Conservation (phyloP, 164 flowering plant genomes). For the Malania oleifera region DNA sequence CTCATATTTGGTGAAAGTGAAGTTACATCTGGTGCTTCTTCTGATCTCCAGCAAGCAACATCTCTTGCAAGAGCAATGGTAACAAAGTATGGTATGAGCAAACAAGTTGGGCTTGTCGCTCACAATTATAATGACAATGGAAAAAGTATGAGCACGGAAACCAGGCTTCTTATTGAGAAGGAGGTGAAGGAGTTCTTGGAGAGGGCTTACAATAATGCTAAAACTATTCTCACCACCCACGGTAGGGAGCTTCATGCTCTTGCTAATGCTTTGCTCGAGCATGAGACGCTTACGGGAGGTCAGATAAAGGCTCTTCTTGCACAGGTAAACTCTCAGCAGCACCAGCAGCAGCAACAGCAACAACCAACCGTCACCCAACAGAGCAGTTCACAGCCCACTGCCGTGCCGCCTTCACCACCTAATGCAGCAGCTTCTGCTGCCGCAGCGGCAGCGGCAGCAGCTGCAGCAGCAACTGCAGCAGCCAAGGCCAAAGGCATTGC, state of each 20-base stretch:
- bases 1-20: conserved; percentile 89
- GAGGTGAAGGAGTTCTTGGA: conserved; percentile 65
- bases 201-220: conserved; percentile 82
- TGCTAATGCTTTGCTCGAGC: conserved; percentile 84
- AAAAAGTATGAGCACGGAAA: conserved; percentile 89
- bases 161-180: conserved; percentile 76
- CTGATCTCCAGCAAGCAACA: conserved; percentile 79
- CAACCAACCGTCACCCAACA: conserved; percentile 30
- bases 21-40: conserved; percentile 81
- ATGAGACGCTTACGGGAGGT: conserved; percentile 76
- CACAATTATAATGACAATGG: conserved; percentile 80
- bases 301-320: conserved; percentile 77
- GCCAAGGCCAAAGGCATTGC: conserved; percentile 75
- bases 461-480: conserved; percentile 68
- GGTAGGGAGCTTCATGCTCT: conserved; percentile 79
- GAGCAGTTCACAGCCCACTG: conserved; percentile 40
- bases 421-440: conserved; percentile 71
- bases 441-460: conserved; percentile 65
- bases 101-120: conserved; percentile 74
- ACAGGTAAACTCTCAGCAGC: conserved; percentile 44
- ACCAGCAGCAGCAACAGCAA: conserved; percentile 29
- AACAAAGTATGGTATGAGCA: conserved; percentile 92
- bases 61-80: conserved; percentile 79
- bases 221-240: conserved; percentile 66
- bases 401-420: conserved; percentile 55